Evolutionary conservation across 2,329 filamentous ascomycete genomes (phyloP).

Genomic region (Fonsecaea pedrosoi): DNA sequence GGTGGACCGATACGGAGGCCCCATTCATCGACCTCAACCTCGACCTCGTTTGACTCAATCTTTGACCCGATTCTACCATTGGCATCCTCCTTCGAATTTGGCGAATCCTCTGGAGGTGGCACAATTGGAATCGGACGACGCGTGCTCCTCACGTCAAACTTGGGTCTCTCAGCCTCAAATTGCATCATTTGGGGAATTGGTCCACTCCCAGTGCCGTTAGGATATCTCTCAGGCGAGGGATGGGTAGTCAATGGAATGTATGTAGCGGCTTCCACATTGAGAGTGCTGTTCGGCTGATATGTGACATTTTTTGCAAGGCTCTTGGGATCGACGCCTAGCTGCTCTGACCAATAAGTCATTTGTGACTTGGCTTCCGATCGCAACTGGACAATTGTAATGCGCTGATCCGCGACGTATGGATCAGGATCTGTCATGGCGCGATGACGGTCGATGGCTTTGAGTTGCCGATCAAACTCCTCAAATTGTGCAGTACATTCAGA

Average conservation of each 20-base stretch:
- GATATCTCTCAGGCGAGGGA: constrained; percentile 2
- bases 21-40: constrained; percentile 37
- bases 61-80: constrained; percentile 2
- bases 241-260: constrained; percentile 32
- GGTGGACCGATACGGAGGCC: constrained; percentile 31
- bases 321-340: constrained; percentile 22
- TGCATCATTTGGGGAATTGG: constrained; percentile 3
- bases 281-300: constrained; percentile 18
- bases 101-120: constrained; percentile 29
- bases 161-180: background rate
- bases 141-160: constrained; percentile 18
- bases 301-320: constrained; percentile 15
- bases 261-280: constrained; percentile 37
- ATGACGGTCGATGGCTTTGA: constrained; percentile 39
- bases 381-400: constrained; percentile 34
- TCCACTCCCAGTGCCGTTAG: constrained; percentile 1
- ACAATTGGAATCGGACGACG: constrained; percentile 38
- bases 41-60: constrained; percentile 24
- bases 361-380: constrained; percentile 34
- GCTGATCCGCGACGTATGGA: constrained; percentile 32
- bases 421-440: constrained; percentile 36
- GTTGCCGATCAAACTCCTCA: constrained; percentile 37
- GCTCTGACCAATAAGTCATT: constrained; percentile 30
- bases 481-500: constrained; percentile 21
- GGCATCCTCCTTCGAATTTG: constrained; percentile 10